phyloP scores from a whole-genome alignment of 805 yeast genomes.

The Starmerella stigmatis region DNA sequence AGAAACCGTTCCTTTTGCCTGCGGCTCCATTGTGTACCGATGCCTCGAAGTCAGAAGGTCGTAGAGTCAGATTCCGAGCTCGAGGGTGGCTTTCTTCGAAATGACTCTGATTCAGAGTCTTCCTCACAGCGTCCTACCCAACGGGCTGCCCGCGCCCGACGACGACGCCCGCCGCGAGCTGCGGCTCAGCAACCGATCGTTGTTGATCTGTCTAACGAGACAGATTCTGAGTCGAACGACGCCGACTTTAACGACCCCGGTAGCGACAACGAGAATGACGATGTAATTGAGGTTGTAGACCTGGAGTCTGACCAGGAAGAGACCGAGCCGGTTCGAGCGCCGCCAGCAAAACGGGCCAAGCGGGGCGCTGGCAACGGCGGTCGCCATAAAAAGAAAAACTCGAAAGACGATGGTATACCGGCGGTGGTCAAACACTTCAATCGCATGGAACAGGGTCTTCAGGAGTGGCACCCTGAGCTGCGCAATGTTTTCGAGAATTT shows the following conservation, averaged over 20 bases:
- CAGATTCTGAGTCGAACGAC: neutral
- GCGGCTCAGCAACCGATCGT: conserved; percentile 1
- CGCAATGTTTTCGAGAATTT: conserved; percentile 60
- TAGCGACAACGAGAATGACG: neutral
- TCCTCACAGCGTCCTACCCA: neutral
- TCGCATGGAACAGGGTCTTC: conserved; percentile 56
- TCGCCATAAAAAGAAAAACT: neutral
- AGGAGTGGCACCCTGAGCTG: conserved; percentile 69
- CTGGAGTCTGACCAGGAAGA: neutral
- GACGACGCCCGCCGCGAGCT: conserved; percentile 1
- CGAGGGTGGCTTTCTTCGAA: conserved; percentile 11
- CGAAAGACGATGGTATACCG: conserved; percentile 18
- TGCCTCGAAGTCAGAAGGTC: neutral
- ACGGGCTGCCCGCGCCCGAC: neutral
- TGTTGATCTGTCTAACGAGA: neutral
- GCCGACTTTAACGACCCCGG: conserved; percentile 1
- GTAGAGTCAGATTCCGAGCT: conserved; percentile 2
- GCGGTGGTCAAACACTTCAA: conserved; percentile 30
- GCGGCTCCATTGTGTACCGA: neutral
- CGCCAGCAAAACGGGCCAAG: conserved; percentile 4
- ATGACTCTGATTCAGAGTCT: neutral
- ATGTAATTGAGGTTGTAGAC: neutral
- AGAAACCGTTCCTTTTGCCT: too few species aligned
- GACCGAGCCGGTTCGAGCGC: neutral
- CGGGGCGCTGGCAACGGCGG: neutral